phyloP scores from a whole-genome alignment of 352 stramenopile genomes.

The Thalassiosira ordinaria region DNA sequence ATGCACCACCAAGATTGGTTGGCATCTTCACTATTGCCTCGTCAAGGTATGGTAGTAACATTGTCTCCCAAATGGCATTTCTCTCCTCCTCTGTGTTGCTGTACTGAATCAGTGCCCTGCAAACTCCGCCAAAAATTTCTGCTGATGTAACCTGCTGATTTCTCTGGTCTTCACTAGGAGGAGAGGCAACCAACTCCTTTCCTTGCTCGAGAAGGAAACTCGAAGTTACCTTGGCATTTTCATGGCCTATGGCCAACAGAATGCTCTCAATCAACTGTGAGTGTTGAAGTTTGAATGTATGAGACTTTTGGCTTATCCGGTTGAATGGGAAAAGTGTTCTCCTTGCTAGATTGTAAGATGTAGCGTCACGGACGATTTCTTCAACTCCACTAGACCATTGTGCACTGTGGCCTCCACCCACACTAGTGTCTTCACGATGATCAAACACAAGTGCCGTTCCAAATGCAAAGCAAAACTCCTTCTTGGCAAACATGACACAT shows the following conservation, averaged over 20 bases:
- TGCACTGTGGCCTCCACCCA: constrained; percentile 78
- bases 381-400: constrained; percentile 82
- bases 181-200: constrained; percentile 71
- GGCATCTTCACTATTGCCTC: constrained; percentile 79
- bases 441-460: constrained; percentile 79
- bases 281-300: constrained; percentile 80
- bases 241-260: constrained; percentile 59
- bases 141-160: constrained; percentile 82
- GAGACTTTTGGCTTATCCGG: constrained; percentile 72
- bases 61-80: constrained; percentile 58
- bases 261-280: constrained; percentile 74
- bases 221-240: constrained; percentile 44
- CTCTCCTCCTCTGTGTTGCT: constrained; percentile 43
- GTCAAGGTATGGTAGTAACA: constrained; percentile 79
- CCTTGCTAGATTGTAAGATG: constrained; percentile 65
- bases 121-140: constrained; percentile 81
- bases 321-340: constrained; percentile 82
- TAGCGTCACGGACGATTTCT: constrained; percentile 79
- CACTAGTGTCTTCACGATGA: constrained; percentile 81
- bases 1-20: constrained; percentile 66
- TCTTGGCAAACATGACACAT: constrained; percentile 57
- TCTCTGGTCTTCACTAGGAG: constrained; percentile 82
- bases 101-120: constrained; percentile 62
- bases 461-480: constrained; percentile 73
- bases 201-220: constrained; percentile 62